A percentile compares a stretch with the other conserved stretches of the same genome.
Conservation (phyloP, 495 filamentous ascomycete genomes). For the Hypoxylon trugodes region DNA sequence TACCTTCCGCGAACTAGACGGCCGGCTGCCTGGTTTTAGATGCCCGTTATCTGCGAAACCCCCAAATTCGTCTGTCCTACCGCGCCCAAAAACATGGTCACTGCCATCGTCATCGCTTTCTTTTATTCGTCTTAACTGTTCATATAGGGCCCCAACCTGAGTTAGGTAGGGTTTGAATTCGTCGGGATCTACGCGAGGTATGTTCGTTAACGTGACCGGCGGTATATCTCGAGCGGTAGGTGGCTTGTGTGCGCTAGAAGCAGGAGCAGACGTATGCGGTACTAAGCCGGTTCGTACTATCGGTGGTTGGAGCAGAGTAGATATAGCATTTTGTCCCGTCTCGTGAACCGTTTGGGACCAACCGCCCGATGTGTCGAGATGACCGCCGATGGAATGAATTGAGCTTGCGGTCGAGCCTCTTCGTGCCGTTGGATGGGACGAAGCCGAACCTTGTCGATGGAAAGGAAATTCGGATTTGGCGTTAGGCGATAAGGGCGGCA, state of each 20-base stretch:
- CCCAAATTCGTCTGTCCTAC: conserved; percentile 58
- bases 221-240: conserved; percentile 94
- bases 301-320: conserved; percentile 88
- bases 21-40: conserved; percentile 51
- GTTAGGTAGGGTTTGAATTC: conserved; percentile 85
- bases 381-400: conserved; percentile 77
- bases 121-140: conserved; percentile 81
- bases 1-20: conserved; percentile 51
- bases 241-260: conserved; percentile 74
- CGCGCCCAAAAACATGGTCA: conserved; percentile 53
- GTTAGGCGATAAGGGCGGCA: conserved; percentile 61
- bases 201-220: conserved; percentile 90
- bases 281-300: conserved; percentile 87
- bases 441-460: conserved; percentile 49
- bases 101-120: conserved; percentile 67
- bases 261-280: conserved; percentile 72
- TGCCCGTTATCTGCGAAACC: conserved; percentile 58
- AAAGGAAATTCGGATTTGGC: conserved; percentile 70
- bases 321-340: conserved; percentile 89
- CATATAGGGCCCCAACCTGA: conserved; percentile 82
- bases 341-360: conserved; percentile 73
- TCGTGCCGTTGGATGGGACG: conserved; percentile 48
- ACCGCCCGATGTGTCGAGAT: conserved; percentile 69
- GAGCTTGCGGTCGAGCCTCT: conserved; percentile 76
- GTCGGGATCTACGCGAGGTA: conserved; percentile 79